Base-by-base conservation (phyloP, 192 early-diverging fungal species). In the Rhizophagus clarus region DNA sequence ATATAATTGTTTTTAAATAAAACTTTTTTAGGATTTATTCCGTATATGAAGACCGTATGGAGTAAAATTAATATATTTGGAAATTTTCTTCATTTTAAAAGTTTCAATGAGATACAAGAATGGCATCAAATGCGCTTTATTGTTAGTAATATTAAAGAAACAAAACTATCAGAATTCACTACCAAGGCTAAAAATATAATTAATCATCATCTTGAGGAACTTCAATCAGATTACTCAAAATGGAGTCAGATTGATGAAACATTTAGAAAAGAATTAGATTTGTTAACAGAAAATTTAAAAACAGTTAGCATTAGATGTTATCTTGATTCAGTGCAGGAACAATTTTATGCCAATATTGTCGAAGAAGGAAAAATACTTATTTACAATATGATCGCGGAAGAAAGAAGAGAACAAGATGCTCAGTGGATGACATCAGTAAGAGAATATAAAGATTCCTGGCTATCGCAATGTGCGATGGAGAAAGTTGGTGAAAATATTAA, bases 71-170 rank as follows among this genome's bases (percentile, higher is more conserved):
- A 40, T n/a, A 37, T 20, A 31, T 12, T n/a, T n/a, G 69, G 69
- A 20, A 71, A 20, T 71, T 71, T 71, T 40, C 22, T 71, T 10
- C 69, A 71, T n/a, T 71, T 71, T 37, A 22, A 71, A 37, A n/a
- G 12, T n/a, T 71, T 71, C 24, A 71, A 42, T 45, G 17, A 2
- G 40, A 71, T 71, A 15, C 32, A 71, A 40, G 37, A 12, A 37
- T 71, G 69, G 69, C 28, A 71, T 71, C 22, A n/a, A 40, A 71
- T 71, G 69, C 69, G 37, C 11, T 4, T 11, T 12, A 22, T 71
- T 3, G 69, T 40, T n/a, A 40, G n/a, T 22, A 3, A 20, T 40
- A 37, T 31, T 20, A n/a, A 40, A 45, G 37, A n/a, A 7, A 45
- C 22, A n/a, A 12, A 34, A 14, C 11, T n/a, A 40, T 3, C 32